Base-by-base conservation (phyloP, 257 asterid genomes). In the Ophiorrhiza pumila region DNA sequence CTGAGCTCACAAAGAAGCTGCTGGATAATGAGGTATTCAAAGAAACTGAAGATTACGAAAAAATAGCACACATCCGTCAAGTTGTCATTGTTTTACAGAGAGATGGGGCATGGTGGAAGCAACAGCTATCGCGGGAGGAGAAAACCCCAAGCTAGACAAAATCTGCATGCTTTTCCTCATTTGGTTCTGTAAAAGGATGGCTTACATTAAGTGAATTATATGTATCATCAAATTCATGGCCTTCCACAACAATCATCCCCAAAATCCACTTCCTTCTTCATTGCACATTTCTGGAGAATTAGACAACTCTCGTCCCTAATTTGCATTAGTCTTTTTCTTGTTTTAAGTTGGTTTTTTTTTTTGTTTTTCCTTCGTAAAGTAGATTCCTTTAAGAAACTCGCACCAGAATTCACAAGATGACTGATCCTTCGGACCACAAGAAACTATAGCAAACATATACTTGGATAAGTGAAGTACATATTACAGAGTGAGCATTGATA, bases 371-470 rank as follows among this genome's bases (percentile, higher is more conserved):
- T n/a, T n/a, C n/a, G n/a, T n/a, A n/a, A n/a, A n/a, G n/a, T n/a
- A n/a, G n/a, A n/a, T n/a, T n/a, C n/a, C n/a, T n/a, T n/a, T n/a
- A n/a, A n/a, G n/a, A n/a, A n/a, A n/a, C n/a, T n/a, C n/a, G n/a
- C n/a, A n/a, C n/a, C n/a, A n/a, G 1, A 1, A 6, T 3, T 23
- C 6, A 18, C 22, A 52, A 6, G 5, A 37, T 1, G 31, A 49
- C 15, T 10, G 47, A 52, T 7, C 22, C 23, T 49, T 52, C 14
- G 41, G 17, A 50, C 57, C 49, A 35, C 56, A 37, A 74, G 20
- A 75, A 31, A 31, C 68, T 43, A 55, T 20, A 14, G 47, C 31
- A 64, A 74, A 35, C 27, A 53, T 50, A 23, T 66, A 29, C 60
- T 41, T 20, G 18, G 35, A 23, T 22, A 50, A 29, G 20, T 12